phyloP scores from a whole-genome alignment of 805 yeast genomes.

The Blastobotrys chiropterorum region DNA sequence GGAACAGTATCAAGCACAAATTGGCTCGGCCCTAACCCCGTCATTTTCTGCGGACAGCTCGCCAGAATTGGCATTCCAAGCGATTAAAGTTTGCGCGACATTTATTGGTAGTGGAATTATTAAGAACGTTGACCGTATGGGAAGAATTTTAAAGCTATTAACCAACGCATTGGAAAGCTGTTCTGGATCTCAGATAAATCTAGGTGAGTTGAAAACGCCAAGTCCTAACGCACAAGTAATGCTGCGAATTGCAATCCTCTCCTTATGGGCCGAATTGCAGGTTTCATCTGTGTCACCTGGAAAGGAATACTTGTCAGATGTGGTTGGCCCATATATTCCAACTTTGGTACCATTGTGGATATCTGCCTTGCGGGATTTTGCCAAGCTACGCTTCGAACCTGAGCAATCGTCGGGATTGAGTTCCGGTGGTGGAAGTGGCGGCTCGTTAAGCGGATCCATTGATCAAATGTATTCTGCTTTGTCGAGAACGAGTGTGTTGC shows the following conservation, averaged over 20 bases:
- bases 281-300: slow-evolving; percentile 22
- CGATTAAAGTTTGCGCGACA: slow-evolving; percentile 71
- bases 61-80: slow-evolving; percentile 66
- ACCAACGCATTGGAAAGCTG: slow-evolving; percentile 59
- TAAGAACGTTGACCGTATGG: slow-evolving; percentile 40
- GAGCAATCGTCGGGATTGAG: slow-evolving; percentile 25
- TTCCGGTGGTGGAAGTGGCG: slow-evolving; percentile 15
- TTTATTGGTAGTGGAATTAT: slow-evolving; percentile 60
- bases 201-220: slow-evolving; percentile 32
- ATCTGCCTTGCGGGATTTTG: slow-evolving; percentile 63
- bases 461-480: slow-evolving; percentile 30
- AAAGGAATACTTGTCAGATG: slow-evolving; percentile 32
- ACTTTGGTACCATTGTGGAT: slow-evolving; percentile 76
- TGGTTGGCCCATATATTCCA: slow-evolving; percentile 45
- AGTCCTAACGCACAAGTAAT: slow-evolving; percentile 33
- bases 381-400: slow-evolving; percentile 54
- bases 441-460: slow-evolving; percentile 23
- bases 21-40: slow-evolving; percentile 82
- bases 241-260: slow-evolving; percentile 32
- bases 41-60: slow-evolving; percentile 72
- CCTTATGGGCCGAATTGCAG: slow-evolving; percentile 39
- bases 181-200: slow-evolving; percentile 27
- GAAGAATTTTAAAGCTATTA: slow-evolving; percentile 57
- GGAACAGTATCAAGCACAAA: slow-evolving; percentile 93
- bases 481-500: slow-evolving; percentile 37